A percentile compares a stretch with the other conserved stretches of the same genome.
Evolutionary conservation across 768 basidiomycete genomes (phyloP).

Genomic region (Lactarius akahatsu): DNA sequence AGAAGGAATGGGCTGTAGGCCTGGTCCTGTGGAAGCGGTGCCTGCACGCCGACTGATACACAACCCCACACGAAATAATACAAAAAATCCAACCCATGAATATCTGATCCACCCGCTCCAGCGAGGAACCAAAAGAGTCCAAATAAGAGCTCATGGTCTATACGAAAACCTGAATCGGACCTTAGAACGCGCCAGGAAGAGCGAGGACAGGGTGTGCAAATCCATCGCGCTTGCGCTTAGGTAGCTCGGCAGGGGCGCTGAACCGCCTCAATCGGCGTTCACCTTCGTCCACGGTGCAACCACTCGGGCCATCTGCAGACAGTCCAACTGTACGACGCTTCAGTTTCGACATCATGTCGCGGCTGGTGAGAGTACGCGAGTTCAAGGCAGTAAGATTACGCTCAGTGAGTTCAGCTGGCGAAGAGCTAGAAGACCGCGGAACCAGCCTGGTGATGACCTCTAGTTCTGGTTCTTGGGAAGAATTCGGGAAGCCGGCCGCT

Average conservation of each 20-base stretch:
- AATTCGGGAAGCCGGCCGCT: constrained; percentile 40
- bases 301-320: constrained; percentile 28
- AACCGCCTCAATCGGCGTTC: constrained; percentile 42
- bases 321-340: constrained; percentile 47
- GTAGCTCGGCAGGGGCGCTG: constrained; percentile 65
- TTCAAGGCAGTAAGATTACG: constrained; percentile 51
- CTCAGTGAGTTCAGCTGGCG: constrained; percentile 52
- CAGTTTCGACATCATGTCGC: constrained; percentile 65
- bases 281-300: constrained; percentile 40
- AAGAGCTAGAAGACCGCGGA: constrained; percentile 45
- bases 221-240: constrained; percentile 48
- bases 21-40: neutral
- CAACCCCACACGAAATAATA: constrained; percentile 5
- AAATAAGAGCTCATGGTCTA: constrained; percentile 1
- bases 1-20: neutral
- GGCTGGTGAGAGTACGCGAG: constrained; percentile 53
- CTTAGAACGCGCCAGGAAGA: constrained; percentile 61
- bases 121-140: neutral
- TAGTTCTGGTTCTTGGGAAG: constrained; percentile 39
- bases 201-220: constrained; percentile 60
- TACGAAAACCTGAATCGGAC: neutral
- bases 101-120: neutral
- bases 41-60: constrained; percentile 5
- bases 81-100: constrained; percentile 6
- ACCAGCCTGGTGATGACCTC: constrained; percentile 51